Conservation (phyloP, 495 filamentous ascomycete species). For the Penicillium ucsense region DNA sequence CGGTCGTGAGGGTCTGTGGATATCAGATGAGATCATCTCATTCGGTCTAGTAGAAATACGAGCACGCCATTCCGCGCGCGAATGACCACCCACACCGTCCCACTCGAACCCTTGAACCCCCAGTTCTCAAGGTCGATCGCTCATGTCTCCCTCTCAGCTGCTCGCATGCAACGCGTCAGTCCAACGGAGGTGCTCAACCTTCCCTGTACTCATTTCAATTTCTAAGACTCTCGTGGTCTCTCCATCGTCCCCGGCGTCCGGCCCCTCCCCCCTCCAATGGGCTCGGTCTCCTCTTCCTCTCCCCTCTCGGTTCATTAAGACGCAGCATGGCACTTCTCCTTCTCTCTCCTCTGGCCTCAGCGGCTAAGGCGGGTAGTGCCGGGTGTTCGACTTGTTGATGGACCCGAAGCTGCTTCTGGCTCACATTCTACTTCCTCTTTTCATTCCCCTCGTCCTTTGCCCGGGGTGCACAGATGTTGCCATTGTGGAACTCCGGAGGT, state of each 20-base stretch:
- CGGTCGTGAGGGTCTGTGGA: background rate
- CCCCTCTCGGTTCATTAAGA: no score
- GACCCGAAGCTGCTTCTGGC: no score
- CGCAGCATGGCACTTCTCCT: no score
- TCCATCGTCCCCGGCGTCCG: background rate
- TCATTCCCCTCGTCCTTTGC: background rate
- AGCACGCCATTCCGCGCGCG: constrained; percentile 37
- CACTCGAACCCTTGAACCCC: background rate
- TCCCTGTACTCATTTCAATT: no score
- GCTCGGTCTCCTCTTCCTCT: no score
- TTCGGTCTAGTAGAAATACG: constrained; percentile 5
- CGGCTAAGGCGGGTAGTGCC: no score
- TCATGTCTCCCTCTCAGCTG: background rate
- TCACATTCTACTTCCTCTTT: background rate
- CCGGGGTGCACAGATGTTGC: no score
- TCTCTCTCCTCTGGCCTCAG: no score
- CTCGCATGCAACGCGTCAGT: no score
- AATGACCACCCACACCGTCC: constrained; percentile 19
- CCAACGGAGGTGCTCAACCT: no score
- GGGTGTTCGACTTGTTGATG: no score
- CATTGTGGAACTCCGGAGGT: no score
- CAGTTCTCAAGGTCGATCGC: background rate
- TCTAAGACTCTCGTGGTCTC: background rate
- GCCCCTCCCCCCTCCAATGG: background rate
- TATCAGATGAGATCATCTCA: constrained; percentile 15